These are phyloP conservation scores for Astragalus glycyphyllos DNA, from an alignment of 306 rosid species.

Conservation along the genomic window DNA sequence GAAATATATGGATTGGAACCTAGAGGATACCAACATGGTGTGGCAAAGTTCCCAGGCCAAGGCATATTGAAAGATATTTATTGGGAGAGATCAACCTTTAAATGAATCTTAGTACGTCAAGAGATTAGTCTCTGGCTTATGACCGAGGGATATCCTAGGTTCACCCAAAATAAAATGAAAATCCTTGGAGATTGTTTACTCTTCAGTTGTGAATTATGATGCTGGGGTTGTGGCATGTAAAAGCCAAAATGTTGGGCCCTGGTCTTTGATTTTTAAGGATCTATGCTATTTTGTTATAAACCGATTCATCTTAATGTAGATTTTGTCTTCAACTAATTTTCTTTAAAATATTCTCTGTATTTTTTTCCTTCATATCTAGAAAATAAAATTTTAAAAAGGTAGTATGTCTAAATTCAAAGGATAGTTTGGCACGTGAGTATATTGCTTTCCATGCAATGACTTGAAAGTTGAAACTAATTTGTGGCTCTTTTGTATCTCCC, in stretches of 20 bases:
- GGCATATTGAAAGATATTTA: too few relatives aligned
- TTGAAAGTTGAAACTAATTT: slow-evolving; percentile 34
- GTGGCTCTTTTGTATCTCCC: slow-evolving; percentile 41
- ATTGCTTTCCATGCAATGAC: slow-evolving; percentile 21
- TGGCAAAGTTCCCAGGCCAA: too few relatives aligned
- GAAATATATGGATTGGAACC: not conserved
- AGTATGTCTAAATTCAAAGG: slow-evolving; percentile 8
- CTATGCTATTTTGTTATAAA: not conserved
- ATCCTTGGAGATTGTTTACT: slow-evolving; percentile 21
- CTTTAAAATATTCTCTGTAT: slow-evolving; percentile 14
- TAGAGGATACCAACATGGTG: too few relatives aligned
- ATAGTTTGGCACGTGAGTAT: slow-evolving; percentile 3
- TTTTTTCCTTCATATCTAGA: not conserved
- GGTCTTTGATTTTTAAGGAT: slow-evolving; percentile 1
- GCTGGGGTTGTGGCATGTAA: not conserved
- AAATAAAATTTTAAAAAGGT: slow-evolving; percentile 27
- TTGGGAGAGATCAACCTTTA: too few relatives aligned
- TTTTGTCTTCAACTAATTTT: slow-evolving; percentile 24
- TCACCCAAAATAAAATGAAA: not conserved
- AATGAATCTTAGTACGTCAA: too few relatives aligned
- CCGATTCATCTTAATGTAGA: not conserved
- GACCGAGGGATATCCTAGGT: too few relatives aligned
- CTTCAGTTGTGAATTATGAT: not conserved
- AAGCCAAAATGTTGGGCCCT: slow-evolving; percentile 16
- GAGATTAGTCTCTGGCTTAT: too few relatives aligned